A percentile compares a stretch with the other conserved stretches of the same genome.
phyloP scores from a whole-genome alignment of 257 asterid genomes.

The Solanum dulcamara region DNA sequence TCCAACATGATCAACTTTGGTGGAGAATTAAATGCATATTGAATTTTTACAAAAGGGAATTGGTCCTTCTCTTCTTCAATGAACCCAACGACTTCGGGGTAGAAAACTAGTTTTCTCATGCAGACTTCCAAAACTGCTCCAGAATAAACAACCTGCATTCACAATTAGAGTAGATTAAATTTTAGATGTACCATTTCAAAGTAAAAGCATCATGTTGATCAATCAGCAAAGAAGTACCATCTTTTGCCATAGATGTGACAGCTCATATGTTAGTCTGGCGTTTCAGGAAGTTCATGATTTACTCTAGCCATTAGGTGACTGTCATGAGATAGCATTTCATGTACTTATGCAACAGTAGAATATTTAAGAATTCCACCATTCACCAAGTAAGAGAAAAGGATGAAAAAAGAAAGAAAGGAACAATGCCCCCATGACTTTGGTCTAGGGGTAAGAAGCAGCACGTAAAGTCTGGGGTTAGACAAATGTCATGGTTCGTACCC shows the following conservation, averaged over 20 bases:
- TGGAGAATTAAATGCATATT: conserved; percentile 78
- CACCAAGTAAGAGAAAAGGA: not conserved
- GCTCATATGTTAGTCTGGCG: not conserved
- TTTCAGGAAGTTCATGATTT: not conserved
- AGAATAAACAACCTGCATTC: conserved; percentile 54
- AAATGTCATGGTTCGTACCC: not conserved
- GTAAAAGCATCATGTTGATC: not conserved
- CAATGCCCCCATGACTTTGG: not conserved
- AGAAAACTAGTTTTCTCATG: conserved; percentile 94
- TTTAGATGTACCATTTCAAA: not conserved
- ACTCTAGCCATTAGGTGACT: not conserved
- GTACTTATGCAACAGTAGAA: not conserved
- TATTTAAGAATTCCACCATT: not conserved
- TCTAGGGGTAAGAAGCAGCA: not conserved
- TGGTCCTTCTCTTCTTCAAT: conserved; percentile 89
- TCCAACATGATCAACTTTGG: conserved; percentile 88
- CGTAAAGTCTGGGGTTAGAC: not conserved
- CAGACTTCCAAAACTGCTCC: conserved; percentile 85
- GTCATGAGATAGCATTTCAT: not conserved
- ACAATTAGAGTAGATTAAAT: not conserved
- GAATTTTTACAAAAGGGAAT: conserved; percentile 63
- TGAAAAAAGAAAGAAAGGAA: not conserved
- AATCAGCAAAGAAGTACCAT: not conserved
- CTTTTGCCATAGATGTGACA: not conserved
- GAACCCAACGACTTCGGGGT: conserved; percentile 81